Conservation (phyloP, 1,284 basidiomycete species). For the Fomitopsis betulina region DNA sequence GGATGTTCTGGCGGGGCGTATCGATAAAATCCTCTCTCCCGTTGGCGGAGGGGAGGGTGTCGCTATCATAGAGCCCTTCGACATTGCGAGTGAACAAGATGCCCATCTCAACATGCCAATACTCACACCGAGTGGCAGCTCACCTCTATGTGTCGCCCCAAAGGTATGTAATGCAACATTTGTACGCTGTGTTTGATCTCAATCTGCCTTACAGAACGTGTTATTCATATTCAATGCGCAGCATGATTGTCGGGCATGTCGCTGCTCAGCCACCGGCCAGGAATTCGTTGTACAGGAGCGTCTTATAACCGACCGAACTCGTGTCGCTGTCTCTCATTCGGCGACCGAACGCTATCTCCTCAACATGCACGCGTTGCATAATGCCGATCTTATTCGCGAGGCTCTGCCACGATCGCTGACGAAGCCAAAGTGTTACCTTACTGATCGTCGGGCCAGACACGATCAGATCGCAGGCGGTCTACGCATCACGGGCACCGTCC, state of each 20-base stretch:
- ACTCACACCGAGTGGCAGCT: background rate
- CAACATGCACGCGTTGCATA: background rate
- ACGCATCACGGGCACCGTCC: background rate
- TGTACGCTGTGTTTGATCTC: slow-evolving; percentile 13
- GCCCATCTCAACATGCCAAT: background rate
- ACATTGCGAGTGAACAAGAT: background rate
- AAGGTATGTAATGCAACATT: slow-evolving; percentile 6
- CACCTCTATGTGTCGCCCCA: background rate
- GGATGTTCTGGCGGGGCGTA: too few species aligned
- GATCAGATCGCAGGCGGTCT: background rate
- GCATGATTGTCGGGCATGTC: slow-evolving; percentile 24
- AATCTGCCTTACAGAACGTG: slow-evolving; percentile 19
- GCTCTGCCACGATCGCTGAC: background rate
- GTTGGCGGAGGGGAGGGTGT: background rate
- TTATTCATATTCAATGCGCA: slow-evolving; percentile 26
- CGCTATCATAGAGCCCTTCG: background rate
- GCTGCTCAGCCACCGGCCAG: too few species aligned
- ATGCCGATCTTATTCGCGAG: background rate
- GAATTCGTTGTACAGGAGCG: background rate
- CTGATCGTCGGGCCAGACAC: background rate
- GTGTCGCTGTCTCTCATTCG: background rate
- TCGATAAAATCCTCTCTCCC: too few species aligned
- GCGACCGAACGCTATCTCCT: background rate
- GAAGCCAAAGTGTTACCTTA: background rate
- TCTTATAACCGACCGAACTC: background rate